Conservation (phyloP, 768 basidiomycete species). For the Pseudohyphozyma bogoriensis region DNA sequence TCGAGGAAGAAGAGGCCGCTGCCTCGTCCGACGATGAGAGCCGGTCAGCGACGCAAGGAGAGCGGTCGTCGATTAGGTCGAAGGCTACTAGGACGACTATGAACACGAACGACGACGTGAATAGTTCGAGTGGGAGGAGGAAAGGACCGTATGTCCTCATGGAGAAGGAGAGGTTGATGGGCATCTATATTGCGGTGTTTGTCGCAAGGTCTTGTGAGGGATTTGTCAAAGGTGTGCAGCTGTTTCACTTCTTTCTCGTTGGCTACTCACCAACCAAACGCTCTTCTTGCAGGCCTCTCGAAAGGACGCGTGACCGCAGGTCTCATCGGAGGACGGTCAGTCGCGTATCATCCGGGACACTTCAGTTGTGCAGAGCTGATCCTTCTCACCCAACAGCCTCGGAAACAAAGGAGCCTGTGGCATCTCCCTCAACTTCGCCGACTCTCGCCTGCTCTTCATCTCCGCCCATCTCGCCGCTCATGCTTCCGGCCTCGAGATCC, state of each 20-base stretch:
- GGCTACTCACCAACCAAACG: not conserved
- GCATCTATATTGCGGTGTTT: conserved; percentile 46
- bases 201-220: conserved; percentile 38
- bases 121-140: not conserved
- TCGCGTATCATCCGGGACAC: no score
- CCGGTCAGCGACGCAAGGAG: not conserved
- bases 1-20: not conserved
- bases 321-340: conserved; percentile 74
- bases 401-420: conserved; percentile 78
- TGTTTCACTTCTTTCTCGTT: not conserved
- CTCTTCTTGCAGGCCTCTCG: conserved; percentile 51
- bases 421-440: conserved; percentile 72
- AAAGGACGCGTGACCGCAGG: conserved; percentile 79
- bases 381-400: no score
- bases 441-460: conserved; percentile 74
- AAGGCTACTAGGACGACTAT: not conserved
- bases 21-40: not conserved
- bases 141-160: conserved; percentile 70
- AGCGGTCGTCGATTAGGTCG: not conserved
- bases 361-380: no score
- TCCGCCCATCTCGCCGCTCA: conserved; percentile 78
- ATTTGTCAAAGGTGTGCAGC: conserved; percentile 38
- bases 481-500: conserved; percentile 51
- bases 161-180: conserved; percentile 84
- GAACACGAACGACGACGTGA: not conserved